Conservation (phyloP, 2,329 filamentous ascomycete genomes). For the Pezizomycotina sp. region DNA sequence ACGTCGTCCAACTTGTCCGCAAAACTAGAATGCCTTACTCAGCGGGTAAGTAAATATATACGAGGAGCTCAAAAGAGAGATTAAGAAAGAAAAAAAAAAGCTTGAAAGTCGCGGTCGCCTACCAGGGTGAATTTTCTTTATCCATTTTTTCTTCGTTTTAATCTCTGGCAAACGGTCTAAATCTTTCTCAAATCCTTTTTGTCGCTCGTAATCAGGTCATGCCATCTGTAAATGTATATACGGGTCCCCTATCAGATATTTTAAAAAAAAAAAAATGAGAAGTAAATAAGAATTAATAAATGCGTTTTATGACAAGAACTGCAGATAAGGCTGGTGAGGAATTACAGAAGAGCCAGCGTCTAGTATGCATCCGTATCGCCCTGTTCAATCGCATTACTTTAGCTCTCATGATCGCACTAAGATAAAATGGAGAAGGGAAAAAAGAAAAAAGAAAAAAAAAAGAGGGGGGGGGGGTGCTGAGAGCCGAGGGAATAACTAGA, state of each 20-base stretch:
- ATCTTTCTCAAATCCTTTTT: slow-evolving; percentile 42
- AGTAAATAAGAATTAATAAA: slow-evolving; percentile 19
- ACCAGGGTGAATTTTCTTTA: slow-evolving; percentile 86
- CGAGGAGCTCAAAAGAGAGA: neutral
- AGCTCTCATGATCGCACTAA: slow-evolving; percentile 1
- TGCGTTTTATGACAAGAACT: slow-evolving; percentile 7
- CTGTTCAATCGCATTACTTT: slow-evolving; percentile 1
- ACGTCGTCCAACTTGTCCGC: slow-evolving; percentile 59
- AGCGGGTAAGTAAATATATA: neutral
- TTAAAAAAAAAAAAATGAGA: slow-evolving; percentile 23
- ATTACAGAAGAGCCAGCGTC: slow-evolving; percentile 82
- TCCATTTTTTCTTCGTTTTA: slow-evolving; percentile 71
- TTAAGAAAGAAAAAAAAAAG: neutral
- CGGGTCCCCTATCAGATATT: slow-evolving; percentile 48
- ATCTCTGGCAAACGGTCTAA: slow-evolving; percentile 59
- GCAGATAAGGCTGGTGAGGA: no score
- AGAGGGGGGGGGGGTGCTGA: no score
- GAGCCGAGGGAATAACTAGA: no score
- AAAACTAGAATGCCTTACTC: slow-evolving; percentile 48
- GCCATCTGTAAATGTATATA: slow-evolving; percentile 87
- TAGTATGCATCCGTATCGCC: slow-evolving; percentile 72
- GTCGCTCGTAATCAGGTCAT: slow-evolving; percentile 51
- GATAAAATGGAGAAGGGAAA: neutral
- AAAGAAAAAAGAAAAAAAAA: slow-evolving; percentile 1
- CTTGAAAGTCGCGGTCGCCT: slow-evolving; percentile 20